Percentiles rank a stretch among this genome's conserved stretches.
Conservation (phyloP, 805 yeast genomes). For the Phaffomyces opuntiae region DNA sequence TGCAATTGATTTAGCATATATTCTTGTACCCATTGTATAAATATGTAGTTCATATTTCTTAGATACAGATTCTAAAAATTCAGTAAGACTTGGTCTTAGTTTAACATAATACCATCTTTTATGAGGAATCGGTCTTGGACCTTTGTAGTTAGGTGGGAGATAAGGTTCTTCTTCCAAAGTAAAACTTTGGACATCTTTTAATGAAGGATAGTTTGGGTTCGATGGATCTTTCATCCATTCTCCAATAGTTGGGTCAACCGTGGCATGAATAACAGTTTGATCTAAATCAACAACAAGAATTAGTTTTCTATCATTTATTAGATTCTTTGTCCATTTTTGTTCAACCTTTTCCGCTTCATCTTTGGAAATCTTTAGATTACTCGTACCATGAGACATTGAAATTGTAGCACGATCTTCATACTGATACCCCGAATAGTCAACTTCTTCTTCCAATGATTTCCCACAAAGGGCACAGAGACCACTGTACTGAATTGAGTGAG, state of each 20-base stretch:
- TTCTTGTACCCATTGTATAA: constrained; percentile 96
- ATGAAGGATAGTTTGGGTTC: constrained; percentile 79
- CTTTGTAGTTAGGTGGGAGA: constrained; percentile 50
- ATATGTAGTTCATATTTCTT: constrained; percentile 82
- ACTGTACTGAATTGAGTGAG: constrained; percentile 78
- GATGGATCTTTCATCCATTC: constrained; percentile 88
- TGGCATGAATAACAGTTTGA: constrained; percentile 96
- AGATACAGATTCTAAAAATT: constrained; percentile 60
- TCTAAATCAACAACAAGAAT: constrained; percentile 94
- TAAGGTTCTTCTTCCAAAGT: constrained; percentile 69
- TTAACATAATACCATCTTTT: constrained; percentile 87
- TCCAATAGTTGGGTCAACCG: constrained; percentile 95
- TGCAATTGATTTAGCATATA: constrained; percentile 87
- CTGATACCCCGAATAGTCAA: constrained; percentile 61
- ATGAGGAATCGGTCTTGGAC: constrained; percentile 47
- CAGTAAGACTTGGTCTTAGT: constrained; percentile 76
- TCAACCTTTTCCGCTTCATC: constrained; percentile 86
- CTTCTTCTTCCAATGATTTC: constrained; percentile 52
- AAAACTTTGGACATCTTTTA: constrained; percentile 76
- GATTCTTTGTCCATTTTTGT: constrained; percentile 50
- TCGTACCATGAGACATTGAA: constrained; percentile 82
- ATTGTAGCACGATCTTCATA: constrained; percentile 70
- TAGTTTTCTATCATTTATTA: constrained; percentile 57
- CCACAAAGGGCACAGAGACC: constrained; percentile 10
- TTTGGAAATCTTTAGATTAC: constrained; percentile 74